A percentile compares a stretch with the other conserved stretches of the same genome.
Conservation (phyloP, 1,139 yeast species). For the Candida tetrigidarum region DNA sequence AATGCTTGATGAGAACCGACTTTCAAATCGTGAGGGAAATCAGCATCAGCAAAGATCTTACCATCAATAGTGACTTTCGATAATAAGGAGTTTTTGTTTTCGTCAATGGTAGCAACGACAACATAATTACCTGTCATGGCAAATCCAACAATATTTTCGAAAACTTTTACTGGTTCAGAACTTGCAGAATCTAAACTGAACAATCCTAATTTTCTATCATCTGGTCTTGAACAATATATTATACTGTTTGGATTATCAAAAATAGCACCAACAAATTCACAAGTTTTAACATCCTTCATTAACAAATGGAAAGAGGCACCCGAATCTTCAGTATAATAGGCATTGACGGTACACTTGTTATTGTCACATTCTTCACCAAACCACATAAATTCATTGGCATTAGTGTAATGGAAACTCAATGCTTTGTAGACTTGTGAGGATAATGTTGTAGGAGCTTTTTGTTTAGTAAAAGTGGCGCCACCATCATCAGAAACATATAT, state of each 20-base stretch:
- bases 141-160: conserved; percentile 42
- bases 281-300: conserved; percentile 52
- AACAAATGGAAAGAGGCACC: conserved; percentile 65
- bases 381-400: conserved; percentile 67
- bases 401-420: conserved; percentile 61
- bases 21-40: conserved; percentile 71
- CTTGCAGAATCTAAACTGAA: conserved; percentile 34
- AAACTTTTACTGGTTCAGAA: conserved; percentile 23
- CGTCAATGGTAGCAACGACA: conserved; percentile 74
- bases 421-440: conserved; percentile 38
- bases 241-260: conserved; percentile 51
- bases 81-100: conserved; percentile 47
- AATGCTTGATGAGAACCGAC: conserved; percentile 76
- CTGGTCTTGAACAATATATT: conserved; percentile 59
- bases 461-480: conserved; percentile 55
- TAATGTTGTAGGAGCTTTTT: conserved; percentile 53
- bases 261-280: conserved; percentile 70
- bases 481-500: conserved; percentile 70
- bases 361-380: conserved; percentile 66
- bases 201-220: conserved; percentile 26
- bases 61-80: conserved; percentile 88
- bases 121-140: conserved; percentile 59
- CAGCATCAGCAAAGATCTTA: conserved; percentile 72
- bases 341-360: conserved; percentile 54
- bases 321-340: conserved; percentile 64